Evolutionary conservation across 2,329 filamentous ascomycete species (phyloP).

Genomic region (Dactylonectria estremocensis): DNA sequence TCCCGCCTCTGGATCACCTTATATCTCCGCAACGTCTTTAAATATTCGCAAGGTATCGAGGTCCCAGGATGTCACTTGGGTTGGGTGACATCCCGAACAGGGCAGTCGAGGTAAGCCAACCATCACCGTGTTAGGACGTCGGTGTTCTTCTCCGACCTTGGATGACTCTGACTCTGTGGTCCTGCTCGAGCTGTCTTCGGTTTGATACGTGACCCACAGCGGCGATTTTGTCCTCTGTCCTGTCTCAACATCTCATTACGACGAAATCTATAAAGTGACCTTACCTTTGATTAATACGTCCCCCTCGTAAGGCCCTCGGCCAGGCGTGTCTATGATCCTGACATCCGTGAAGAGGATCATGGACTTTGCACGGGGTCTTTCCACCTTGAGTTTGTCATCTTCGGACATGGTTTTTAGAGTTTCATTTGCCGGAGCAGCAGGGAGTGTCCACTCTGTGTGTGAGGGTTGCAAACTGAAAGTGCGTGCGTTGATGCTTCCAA

Average conservation of each 20-base stretch:
- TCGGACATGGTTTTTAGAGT: too few relatives aligned
- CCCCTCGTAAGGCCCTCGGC: slow-evolving; percentile 16
- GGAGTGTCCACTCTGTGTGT: too few relatives aligned
- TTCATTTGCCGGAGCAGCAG: too few relatives aligned
- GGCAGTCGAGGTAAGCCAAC: background rate
- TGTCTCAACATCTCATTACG: background rate
- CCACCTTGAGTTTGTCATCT: too few relatives aligned
- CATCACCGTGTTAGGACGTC: slow-evolving; percentile 35
- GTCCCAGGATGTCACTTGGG: too few relatives aligned
- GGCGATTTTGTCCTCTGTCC: slow-evolving; percentile 3
- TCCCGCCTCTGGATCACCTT: too few relatives aligned
- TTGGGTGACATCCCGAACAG: too few relatives aligned
- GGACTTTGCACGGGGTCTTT: slow-evolving; percentile 7
- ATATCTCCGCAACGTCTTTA: too few relatives aligned
- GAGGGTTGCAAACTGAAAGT: too few relatives aligned
- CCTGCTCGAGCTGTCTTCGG: background rate
- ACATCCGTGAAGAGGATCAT: slow-evolving; percentile 13
- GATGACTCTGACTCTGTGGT: slow-evolving; percentile 25
- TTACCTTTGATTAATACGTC: slow-evolving; percentile 22
- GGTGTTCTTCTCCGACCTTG: slow-evolving; percentile 31
- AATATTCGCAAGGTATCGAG: too few relatives aligned
- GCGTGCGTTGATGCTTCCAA: too few relatives aligned
- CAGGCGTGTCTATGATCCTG: slow-evolving; percentile 20
- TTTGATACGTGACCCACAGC: slow-evolving; percentile 1
- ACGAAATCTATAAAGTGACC: too few relatives aligned